Conservation (phyloP, 805 yeast species). For the Spathaspora hagerdaliae region DNA sequence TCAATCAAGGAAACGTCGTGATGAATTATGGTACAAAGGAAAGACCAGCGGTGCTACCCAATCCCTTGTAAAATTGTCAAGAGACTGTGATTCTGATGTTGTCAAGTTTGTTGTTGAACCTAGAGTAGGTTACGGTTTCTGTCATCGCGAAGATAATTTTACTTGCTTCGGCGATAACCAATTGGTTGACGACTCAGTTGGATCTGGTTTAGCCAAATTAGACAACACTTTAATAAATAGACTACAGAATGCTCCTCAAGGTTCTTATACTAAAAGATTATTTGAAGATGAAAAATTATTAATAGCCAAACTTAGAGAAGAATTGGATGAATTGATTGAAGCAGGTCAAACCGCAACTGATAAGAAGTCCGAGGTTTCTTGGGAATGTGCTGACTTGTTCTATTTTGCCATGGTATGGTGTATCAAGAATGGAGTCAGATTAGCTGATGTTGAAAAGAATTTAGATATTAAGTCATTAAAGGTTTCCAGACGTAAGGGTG, state of each 20-base stretch:
- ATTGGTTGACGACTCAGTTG: slow-evolving; percentile 41
- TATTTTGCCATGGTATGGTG: slow-evolving; percentile 54
- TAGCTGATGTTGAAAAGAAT: slow-evolving; percentile 79
- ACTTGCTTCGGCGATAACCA: slow-evolving; percentile 67
- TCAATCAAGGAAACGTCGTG: slow-evolving; percentile 72
- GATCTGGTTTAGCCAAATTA: slow-evolving; percentile 62
- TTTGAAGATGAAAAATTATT: slow-evolving; percentile 74
- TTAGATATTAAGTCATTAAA: slow-evolving; percentile 79
- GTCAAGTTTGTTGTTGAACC: slow-evolving; percentile 84
- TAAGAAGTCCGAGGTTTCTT: slow-evolving; percentile 56
- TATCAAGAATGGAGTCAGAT: slow-evolving; percentile 68
- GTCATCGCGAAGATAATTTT: slow-evolving; percentile 71
- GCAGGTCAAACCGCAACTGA: slow-evolving; percentile 42
- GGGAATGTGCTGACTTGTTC: slow-evolving; percentile 94
- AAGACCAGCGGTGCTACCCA: slow-evolving; percentile 96
- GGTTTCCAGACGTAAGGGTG: slow-evolving; percentile 91
- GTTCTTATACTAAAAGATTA: slow-evolving; percentile 90
- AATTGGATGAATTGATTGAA: slow-evolving; percentile 91
- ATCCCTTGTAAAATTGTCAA: slow-evolving; percentile 56
- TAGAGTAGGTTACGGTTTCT: slow-evolving; percentile 76
- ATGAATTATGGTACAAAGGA: slow-evolving; percentile 95
- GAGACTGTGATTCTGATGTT: slow-evolving; percentile 93
- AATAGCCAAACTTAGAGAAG: slow-evolving; percentile 88
- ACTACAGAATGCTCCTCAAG: slow-evolving; percentile 69
- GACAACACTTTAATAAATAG: slow-evolving; percentile 67